Base-by-base conservation (phyloP, 495 filamentous ascomycete species). In the Podospora bellae-mahoneyi region DNA sequence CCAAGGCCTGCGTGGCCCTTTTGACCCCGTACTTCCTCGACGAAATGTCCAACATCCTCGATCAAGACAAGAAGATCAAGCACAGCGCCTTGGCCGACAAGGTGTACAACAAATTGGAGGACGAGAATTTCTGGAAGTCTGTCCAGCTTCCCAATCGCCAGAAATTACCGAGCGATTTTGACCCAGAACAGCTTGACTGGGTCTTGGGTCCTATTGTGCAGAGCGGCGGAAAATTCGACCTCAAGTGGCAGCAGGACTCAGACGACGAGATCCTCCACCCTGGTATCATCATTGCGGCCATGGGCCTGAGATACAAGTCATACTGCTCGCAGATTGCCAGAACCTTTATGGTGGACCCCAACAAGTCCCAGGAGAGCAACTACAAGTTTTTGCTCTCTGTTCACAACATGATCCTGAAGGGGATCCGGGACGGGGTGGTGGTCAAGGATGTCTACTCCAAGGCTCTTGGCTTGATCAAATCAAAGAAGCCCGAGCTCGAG, bases 321-420 rank as follows among this genome's bases (percentile, higher is more conserved):
- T 99, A 99, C 77, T 91, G 89, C 76, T 95, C 92, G 18, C 84
- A 92, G 66, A 90, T 99, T 67, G 93, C 88, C 26, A 88, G 95
- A 70, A 98, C 95, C 54, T 99, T 95, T 77, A 82, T 99, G 70
- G 96, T 99, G 34, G 95, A 97, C 76, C 95, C 95, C 39, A 98
- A 92, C 79, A 97, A 96, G 75, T 86, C 89, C 1, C 94, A 97
- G 75, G 96, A 97, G 79, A 89, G 84, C 75, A 94, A 93, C 75
- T 99, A 99, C 83, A 94, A 92, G 69, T 84, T 97, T n/a, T 82
- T 99, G n/a, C 81, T 93, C 19, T 86, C 84, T 48, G 84, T 98
- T 23, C 94, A 97, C 74, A 93, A 93, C 69, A 77, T 88, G 5
- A 86, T 97, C n/a, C 83, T 98, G 68, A 94, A 92, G 70, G 91